Percentiles rank a stretch among this genome's conserved stretches.
Evolutionary conservation across 495 filamentous ascomycete species (phyloP).

Genomic region (Talaromyces wortmannii): DNA sequence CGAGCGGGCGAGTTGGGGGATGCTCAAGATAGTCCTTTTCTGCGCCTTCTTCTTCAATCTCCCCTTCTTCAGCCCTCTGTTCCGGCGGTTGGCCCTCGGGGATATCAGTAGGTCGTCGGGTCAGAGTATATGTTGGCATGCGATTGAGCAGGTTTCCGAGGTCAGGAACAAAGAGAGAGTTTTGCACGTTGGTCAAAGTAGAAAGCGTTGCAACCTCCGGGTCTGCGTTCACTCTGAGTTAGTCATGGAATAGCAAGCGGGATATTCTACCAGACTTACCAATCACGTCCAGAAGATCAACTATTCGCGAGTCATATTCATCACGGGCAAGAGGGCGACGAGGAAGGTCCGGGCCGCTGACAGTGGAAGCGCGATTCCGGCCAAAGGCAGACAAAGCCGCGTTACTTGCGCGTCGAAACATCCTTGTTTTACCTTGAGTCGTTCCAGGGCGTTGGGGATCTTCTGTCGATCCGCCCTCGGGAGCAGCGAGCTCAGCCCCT

Average conservation of each 20-base stretch:
- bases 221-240: conserved; percentile 33
- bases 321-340: conserved; percentile 8
- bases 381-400: conserved; percentile 25
- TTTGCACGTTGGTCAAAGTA: conserved; percentile 73
- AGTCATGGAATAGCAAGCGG: background rate
- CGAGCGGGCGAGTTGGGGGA: conserved; percentile 14
- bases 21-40: conserved; percentile 14
- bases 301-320: conserved; percentile 52
- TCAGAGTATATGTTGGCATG: conserved; percentile 66
- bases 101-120: conserved; percentile 30
- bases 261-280: conserved; percentile 36
- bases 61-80: conserved; percentile 24
- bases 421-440: conserved; percentile 7
- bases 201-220: conserved; percentile 69
- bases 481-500: background rate
- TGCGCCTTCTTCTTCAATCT: conserved; percentile 22
- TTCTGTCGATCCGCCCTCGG: background rate
- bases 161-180: conserved; percentile 71
- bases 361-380: conserved; percentile 29
- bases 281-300: conserved; percentile 66
- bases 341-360: conserved; percentile 18
- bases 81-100: conserved; percentile 17
- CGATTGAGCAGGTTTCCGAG: conserved; percentile 60
- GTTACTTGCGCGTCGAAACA: conserved; percentile 27
- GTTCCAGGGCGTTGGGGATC: conserved; percentile 6